Conservation (phyloP, 2,329 filamentous ascomycete genomes). For the Aspergillus pseudoglaucus region DNA sequence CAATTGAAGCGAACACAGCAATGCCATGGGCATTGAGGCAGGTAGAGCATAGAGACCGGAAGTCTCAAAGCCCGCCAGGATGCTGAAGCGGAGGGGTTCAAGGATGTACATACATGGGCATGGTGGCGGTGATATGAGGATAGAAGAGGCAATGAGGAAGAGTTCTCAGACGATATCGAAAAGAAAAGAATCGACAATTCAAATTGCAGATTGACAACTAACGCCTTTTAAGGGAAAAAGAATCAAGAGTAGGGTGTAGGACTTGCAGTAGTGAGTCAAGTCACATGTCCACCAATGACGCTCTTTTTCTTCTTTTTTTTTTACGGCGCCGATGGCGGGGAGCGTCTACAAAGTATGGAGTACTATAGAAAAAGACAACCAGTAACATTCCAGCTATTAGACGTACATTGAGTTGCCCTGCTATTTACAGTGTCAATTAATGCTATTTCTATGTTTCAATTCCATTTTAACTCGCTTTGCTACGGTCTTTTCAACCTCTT, state of each 20-base stretch:
- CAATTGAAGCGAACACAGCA: not conserved
- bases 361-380: too few species aligned
- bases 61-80: too few species aligned
- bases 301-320: conserved; percentile 5
- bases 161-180: not conserved
- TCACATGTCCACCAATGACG: not conserved
- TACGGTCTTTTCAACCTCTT: too few species aligned
- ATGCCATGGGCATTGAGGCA: not conserved
- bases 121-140: conserved; percentile 15
- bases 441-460: too few species aligned
- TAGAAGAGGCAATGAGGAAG: conserved; percentile 2
- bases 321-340: conserved; percentile 12
- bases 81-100: conserved; percentile 1
- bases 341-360: not conserved
- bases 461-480: too few species aligned
- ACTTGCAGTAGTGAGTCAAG: too few species aligned
- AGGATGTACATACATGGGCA: conserved; percentile 31
- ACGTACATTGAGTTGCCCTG: too few species aligned
- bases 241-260: conserved; percentile 2
- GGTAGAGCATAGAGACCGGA: not conserved
- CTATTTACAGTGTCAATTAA: too few species aligned
- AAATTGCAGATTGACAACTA: not conserved
- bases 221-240: not conserved
- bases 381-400: too few species aligned
- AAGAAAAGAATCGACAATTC: conserved; percentile 3